Conservation (phyloP, 2,329 filamentous ascomycete species). For the Basipetospora chlamydospora region DNA sequence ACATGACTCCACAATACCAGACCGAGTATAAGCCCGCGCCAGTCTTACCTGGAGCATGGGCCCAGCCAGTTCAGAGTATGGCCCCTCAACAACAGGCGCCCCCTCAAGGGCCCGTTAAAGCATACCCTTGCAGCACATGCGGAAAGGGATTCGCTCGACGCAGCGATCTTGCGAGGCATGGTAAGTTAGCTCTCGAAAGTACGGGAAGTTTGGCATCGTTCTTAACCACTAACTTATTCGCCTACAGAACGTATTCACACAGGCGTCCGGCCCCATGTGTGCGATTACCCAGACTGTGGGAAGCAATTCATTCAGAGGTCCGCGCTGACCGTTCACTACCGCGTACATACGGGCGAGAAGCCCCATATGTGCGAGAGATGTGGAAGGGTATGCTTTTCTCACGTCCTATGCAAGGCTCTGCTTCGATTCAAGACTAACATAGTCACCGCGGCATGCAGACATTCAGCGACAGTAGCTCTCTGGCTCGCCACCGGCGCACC, state of each 20-base stretch:
- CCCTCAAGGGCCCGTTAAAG: conserved; percentile 36
- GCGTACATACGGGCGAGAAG: conserved; percentile 95
- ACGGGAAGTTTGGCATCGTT: no score
- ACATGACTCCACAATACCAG: conserved; percentile 7
- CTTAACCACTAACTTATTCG: no score
- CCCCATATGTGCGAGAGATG: conserved; percentile 96
- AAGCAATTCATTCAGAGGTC: conserved; percentile 97
- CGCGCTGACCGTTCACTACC: conserved; percentile 84
- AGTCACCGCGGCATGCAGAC: conserved; percentile 39
- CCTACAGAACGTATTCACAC: conserved; percentile 86
- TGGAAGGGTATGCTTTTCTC: conserved; percentile 58
- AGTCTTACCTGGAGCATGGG: conserved; percentile 6
- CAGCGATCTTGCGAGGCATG: conserved; percentile 88
- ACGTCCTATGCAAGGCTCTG: conserved; percentile 8
- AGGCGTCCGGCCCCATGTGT: conserved; percentile 79
- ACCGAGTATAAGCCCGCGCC: conserved; percentile 8
- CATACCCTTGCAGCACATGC: conserved; percentile 82
- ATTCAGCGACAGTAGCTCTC: conserved; percentile 89
- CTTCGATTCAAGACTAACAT: conserved; percentile 1
- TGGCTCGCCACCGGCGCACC: conserved; percentile 85
- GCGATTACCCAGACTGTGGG: conserved; percentile 74
- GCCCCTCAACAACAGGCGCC: conserved; percentile 14
- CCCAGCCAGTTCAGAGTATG: conserved; percentile 9
- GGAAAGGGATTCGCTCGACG: conserved; percentile 82
- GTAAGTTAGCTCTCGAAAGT: no score